Conservation (phyloP, 2,329 filamentous ascomycete species). For the Fusarium kyushuense region DNA sequence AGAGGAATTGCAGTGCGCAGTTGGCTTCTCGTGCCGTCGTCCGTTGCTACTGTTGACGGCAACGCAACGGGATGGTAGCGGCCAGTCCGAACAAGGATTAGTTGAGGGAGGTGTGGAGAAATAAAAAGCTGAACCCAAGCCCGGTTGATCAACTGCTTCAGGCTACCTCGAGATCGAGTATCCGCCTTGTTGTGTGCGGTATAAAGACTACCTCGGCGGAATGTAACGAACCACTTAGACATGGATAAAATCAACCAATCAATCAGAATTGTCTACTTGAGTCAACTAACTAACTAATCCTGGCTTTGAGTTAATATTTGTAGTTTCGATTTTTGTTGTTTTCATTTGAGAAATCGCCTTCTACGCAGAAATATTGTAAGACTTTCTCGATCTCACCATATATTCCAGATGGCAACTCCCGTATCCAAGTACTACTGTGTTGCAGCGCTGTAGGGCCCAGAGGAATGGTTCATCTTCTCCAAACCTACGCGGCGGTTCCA, state of each 20-base stretch:
- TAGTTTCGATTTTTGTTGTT: constrained; percentile 35
- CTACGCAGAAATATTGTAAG: not conserved
- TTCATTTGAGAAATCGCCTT: constrained; percentile 30
- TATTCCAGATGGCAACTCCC: constrained; percentile 1
- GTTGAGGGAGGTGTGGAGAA: constrained; percentile 40
- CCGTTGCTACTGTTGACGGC: constrained; percentile 10
- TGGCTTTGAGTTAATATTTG: constrained; percentile 13
- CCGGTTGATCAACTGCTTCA: constrained; percentile 26
- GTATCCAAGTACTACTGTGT: not conserved
- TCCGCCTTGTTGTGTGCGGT: constrained; percentile 20
- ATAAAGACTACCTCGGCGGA: constrained; percentile 31
- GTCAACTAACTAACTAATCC: constrained; percentile 27
- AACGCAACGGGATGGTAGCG: constrained; percentile 23
- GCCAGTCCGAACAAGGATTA: constrained; percentile 41
- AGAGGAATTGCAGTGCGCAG: not conserved
- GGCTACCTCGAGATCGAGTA: constrained; percentile 38
- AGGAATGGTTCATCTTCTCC: constrained; percentile 23
- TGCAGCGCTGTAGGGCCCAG: constrained; percentile 7
- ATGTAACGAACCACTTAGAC: constrained; percentile 25
- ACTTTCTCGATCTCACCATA: constrained; percentile 7
- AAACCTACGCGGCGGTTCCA: not conserved
- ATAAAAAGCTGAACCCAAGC: constrained; percentile 8
- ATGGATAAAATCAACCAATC: constrained; percentile 19
- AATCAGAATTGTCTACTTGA: constrained; percentile 14
- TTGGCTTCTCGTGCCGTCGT: constrained; percentile 3